phyloP scores from a whole-genome alignment of 1,284 basidiomycete species.

The Neolentinus lepideus region DNA sequence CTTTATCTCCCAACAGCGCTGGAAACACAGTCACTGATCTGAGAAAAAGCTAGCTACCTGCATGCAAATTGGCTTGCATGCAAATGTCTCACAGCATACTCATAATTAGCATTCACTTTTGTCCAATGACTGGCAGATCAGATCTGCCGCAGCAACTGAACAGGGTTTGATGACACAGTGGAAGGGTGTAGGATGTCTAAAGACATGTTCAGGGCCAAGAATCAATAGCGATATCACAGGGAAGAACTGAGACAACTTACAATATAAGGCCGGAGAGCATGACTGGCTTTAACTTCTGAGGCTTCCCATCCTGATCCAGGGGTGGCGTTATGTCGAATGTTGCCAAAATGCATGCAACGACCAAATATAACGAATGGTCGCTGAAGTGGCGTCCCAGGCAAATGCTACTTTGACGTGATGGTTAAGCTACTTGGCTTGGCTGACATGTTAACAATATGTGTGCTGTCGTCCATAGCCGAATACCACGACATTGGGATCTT shows the following conservation, averaged over 20 bases:
- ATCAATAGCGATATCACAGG: background rate
- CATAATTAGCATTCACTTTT: no score
- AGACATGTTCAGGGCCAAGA: background rate
- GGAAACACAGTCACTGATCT: no score
- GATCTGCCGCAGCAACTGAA: background rate
- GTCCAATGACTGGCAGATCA: background rate
- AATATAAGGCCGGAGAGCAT: background rate
- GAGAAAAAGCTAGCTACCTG: no score
- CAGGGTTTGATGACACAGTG: background rate
- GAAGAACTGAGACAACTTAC: no score
- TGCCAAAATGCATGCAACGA: background rate
- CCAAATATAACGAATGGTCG: background rate
- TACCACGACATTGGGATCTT: background rate
- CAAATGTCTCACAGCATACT: no score
- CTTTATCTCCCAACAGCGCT: no score
- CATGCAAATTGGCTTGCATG: no score
- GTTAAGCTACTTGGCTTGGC: no score
- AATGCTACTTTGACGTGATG: background rate
- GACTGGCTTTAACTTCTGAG: background rate
- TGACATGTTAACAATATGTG: no score
- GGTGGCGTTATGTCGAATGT: background rate
- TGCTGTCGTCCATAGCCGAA: slow-evolving; percentile 2
- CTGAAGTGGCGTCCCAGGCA: background rate
- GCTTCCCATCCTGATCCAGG: background rate
- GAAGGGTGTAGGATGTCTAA: background rate